Evolutionary conservation across 306 rosid genomes (phyloP), one percentile per base, ranked within the genome.

Genomic region (Casuarina cunninghamiana): DNA sequence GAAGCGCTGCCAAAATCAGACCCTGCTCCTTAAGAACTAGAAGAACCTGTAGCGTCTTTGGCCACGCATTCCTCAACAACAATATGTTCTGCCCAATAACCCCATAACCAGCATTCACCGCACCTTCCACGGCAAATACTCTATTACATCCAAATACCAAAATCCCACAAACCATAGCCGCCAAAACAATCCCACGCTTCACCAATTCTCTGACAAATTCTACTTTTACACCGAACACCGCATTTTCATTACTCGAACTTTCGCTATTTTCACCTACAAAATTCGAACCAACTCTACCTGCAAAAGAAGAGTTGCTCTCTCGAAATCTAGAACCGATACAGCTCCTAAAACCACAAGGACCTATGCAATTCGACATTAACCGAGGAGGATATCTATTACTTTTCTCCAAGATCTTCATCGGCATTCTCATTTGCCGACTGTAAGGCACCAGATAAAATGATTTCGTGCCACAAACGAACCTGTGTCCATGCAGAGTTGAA

Each of bases 21-120:
- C 99, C 99, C 75, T 96, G 99, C 83, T 96, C 99, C 86, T 93
- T 96, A 80, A 96, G 85, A 67, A 96, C 80, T 80, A 69, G 82
- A 81, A 96, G 97, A 77, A 96, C 86, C 80, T 75, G 89, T 61
- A 84, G 83, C 6, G 91, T 82, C 83, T 86, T 92, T 0, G 99
- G 99, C 99, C 98, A 93, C 5, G 96, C 79, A 84, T 82, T 91
- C 83, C 88, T 88, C 55, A 93, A 85, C 84, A 87, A 77, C 81
- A 91, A 85, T 38, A 90, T 86, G 81, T 90, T 85, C 88, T 91
- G 89, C 79, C 87, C 97, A 78, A 86, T 19, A 58, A 91, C 88
- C 51, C 91, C 98, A 80, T 90, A 85, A 5, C 97, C 88, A 10
- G 93, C 96, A 83, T 88, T 83, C 6, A 75, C 91, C 11, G 86